Evolutionary conservation across 2,329 filamentous ascomycete species (phyloP).

Genomic region (Scleromitrula shiraiana): DNA sequence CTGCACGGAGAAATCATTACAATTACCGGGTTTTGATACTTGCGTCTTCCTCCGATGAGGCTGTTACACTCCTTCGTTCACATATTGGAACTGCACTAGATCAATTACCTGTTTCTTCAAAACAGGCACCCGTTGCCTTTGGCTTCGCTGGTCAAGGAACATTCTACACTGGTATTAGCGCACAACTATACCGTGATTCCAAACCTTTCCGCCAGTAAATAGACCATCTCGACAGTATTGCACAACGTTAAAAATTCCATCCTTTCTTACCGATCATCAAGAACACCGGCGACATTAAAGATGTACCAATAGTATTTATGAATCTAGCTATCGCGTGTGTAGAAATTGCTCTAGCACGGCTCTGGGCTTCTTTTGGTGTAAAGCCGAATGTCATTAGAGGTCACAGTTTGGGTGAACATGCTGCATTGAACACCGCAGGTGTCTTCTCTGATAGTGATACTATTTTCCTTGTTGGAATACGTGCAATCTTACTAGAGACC

Average conservation of each 20-base stretch:
- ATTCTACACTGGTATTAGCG: background rate
- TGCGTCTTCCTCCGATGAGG: background rate
- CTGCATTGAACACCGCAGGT: conserved; percentile 60
- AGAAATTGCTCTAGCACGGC: conserved; percentile 35
- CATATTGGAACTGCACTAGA: conserved; percentile 31
- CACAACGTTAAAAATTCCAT: conserved; percentile 19
- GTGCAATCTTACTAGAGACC: conserved; percentile 56
- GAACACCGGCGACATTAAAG: background rate
- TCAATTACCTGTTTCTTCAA: conserved; percentile 9
- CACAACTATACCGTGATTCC: background rate
- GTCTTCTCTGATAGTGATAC: conserved; percentile 64
- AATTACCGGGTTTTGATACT: conserved; percentile 41
- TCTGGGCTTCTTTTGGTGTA: conserved; percentile 48
- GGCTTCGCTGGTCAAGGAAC: conserved; percentile 2
- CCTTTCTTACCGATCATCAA: conserved; percentile 32
- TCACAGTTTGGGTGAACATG: conserved; percentile 65
- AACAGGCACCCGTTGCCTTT: conserved; percentile 32
- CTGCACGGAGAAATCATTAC: conserved; percentile 48
- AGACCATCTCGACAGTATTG: conserved; percentile 11
- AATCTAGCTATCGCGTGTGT: background rate
- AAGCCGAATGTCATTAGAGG: conserved; percentile 46
- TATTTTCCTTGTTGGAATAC: conserved; percentile 60
- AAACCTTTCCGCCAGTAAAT: background rate
- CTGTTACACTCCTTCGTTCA: background rate
- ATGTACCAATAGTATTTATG: background rate